A percentile compares a stretch with the other conserved stretches of the same genome.
These are phyloP conservation scores for barrel medic (Medicago truncatula) DNA, from an alignment of 306 rosid species.

Conservation along the genomic window MtrunA17r5.0-ANR NC_053042.1:49196001-49196500, in stretches of 20 bases:
- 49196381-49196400: slow-evolving; percentile 35
- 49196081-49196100: no score
- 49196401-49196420: slow-evolving; percentile 27
- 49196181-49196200: not conserved
- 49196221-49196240: not conserved
- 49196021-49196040: not conserved
- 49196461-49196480: not conserved
- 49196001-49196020: not conserved
- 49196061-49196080: no score
- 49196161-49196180: no score
- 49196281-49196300: slow-evolving; percentile 37
- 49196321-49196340: slow-evolving; percentile 48
- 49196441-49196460: slow-evolving; percentile 42
- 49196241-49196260: slow-evolving; percentile 47
- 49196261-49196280: slow-evolving; percentile 57
- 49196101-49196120: no score
- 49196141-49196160: no score
- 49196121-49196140: no score
- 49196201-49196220: not conserved
- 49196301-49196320: slow-evolving; percentile 27
- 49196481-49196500: slow-evolving; percentile 38
- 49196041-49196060: not conserved
- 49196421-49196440: slow-evolving; percentile 22
- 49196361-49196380: slow-evolving; percentile 24
- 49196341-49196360: slow-evolving; percentile 49